Evolutionary conservation across 768 basidiomycete genomes (phyloP).

Genomic region (Panaeolus cyanescens): DNA sequence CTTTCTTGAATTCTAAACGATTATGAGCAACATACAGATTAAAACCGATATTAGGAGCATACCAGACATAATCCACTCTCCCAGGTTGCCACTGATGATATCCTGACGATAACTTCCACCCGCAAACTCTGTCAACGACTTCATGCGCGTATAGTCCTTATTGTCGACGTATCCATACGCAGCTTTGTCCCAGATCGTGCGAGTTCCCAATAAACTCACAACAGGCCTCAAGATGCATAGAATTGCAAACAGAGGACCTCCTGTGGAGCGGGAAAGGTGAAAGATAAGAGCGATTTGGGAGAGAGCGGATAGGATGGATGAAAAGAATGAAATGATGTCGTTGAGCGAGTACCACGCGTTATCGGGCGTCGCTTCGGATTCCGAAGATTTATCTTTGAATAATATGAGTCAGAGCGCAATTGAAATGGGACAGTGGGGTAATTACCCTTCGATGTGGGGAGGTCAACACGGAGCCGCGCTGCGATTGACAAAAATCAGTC

Average conservation of each 20-base stretch:
- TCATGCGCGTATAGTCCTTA: slow-evolving; percentile 27
- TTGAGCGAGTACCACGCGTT: slow-evolving; percentile 29
- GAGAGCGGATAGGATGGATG: slow-evolving; percentile 16
- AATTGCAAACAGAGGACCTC: slow-evolving; percentile 34
- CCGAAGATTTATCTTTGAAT: slow-evolving; percentile 21
- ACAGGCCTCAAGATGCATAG: slow-evolving; percentile 36
- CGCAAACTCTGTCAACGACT: slow-evolving; percentile 29
- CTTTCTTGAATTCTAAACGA: slow-evolving; percentile 30
- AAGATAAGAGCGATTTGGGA: slow-evolving; percentile 34
- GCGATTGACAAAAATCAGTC: not conserved
- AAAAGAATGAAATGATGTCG: slow-evolving; percentile 20
- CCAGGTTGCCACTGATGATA: slow-evolving; percentile 37
- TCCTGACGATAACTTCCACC: slow-evolving; percentile 33
- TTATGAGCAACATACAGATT: not conserved
- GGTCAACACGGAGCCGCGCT: slow-evolving; percentile 23
- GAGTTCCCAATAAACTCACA: slow-evolving; percentile 13
- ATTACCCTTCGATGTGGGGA: slow-evolving; percentile 24
- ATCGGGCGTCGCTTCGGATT: slow-evolving; percentile 14
- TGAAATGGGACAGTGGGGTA: not conserved
- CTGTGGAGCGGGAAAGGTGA: slow-evolving; percentile 28
- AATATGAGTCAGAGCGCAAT: not conserved
- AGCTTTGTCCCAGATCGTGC: slow-evolving; percentile 28
- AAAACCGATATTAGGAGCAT: not conserved
- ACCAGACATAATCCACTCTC: slow-evolving; percentile 32
- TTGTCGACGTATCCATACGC: slow-evolving; percentile 32